Base-by-base conservation (phyloP, 352 stramenopile species). In the Pythium brachiatum region DNA sequence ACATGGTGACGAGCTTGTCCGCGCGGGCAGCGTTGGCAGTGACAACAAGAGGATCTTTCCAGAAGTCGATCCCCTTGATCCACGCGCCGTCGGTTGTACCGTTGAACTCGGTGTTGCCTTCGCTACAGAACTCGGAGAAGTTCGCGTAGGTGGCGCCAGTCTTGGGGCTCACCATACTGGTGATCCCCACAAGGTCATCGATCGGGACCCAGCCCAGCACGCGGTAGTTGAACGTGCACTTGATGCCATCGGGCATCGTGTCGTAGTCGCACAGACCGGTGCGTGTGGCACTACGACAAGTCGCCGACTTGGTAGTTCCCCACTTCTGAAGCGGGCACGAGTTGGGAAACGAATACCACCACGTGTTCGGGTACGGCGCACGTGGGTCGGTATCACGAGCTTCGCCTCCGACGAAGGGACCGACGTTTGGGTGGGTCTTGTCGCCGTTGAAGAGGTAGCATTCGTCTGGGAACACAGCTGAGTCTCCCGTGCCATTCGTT, bases 331-430 rank as follows among this genome's bases (percentile, higher is more conserved):
- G 20, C 3, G 72, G 74, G 13, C 81, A 92, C 16, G 73, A 78
- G 77, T 94, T 90, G 0, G 86, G 84, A 63, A 87, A 90, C 66
- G 86, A 95, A 73, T 81, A 95, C 85, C 83, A 92, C 36, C 78
- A 75, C 36, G 73, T 89, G 67, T 92, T 76, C 6, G 80, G 81
- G 72, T 94, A 94, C 32, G 83, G 81, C 0, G 81, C 83, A 8
- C 75, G 75, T 18, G 61, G 46, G 48, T 93, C 82, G 21, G 68
- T 78, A 34, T 73, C 67, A 58, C 82, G 83, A 2, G 51, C 62
- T 23, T 76, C 80, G 4, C 75, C 77, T n/a, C 85, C 83, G 0
- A 95, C 60, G 53, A 87, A 94, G 1, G 81, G 78, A 8, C 86
- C 86, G 23, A 94, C 44, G 29, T 91, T 74, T 0, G 79, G 76